A percentile compares a stretch with the other conserved stretches of the same genome.
These are phyloP conservation scores for Hypoxylon sp. DNA, from an alignment of 2,329 filamentous ascomycete species.

Conservation along the genomic window DNA sequence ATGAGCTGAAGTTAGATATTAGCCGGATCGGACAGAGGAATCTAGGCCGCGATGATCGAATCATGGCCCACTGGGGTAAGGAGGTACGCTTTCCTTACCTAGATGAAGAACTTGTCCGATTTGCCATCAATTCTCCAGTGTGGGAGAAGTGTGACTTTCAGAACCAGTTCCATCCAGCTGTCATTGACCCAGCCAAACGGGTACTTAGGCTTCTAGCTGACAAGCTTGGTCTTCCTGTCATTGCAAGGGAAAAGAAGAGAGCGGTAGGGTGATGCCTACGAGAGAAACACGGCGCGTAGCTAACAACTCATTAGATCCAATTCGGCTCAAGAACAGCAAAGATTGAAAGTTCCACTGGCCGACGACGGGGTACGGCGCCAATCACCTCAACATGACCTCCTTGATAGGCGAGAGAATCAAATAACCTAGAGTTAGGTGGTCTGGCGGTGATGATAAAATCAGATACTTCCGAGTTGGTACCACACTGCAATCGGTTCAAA, in stretches of 20 bases:
- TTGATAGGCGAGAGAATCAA: constrained; percentile 16
- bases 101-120: constrained; percentile 87
- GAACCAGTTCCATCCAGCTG: constrained; percentile 56
- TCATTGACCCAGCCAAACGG: constrained; percentile 84
- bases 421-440: constrained; percentile 29
- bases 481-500: constrained; percentile 39
- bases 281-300: constrained; percentile 13
- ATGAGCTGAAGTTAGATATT: constrained; percentile 89
- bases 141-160: constrained; percentile 92
- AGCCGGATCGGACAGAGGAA: constrained; percentile 92
- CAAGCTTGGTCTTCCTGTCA: constrained; percentile 77
- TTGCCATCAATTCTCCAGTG: constrained; percentile 81
- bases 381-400: constrained; percentile 60
- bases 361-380: constrained; percentile 77
- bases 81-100: constrained; percentile 93
- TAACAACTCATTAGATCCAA: constrained; percentile 72
- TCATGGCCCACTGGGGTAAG: constrained; percentile 89
- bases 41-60: constrained; percentile 91
- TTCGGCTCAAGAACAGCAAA: constrained; percentile 88
- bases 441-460: constrained; percentile 76
- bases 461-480: constrained; percentile 80
- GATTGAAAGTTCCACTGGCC: constrained; percentile 75
- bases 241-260: constrained; percentile 91
- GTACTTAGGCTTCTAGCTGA: constrained; percentile 83
- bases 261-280: constrained; percentile 70